Evolutionary conservation across 192 early-diverging fungal species (phyloP).

Genomic region (Anaeromyces robustus): DNA sequence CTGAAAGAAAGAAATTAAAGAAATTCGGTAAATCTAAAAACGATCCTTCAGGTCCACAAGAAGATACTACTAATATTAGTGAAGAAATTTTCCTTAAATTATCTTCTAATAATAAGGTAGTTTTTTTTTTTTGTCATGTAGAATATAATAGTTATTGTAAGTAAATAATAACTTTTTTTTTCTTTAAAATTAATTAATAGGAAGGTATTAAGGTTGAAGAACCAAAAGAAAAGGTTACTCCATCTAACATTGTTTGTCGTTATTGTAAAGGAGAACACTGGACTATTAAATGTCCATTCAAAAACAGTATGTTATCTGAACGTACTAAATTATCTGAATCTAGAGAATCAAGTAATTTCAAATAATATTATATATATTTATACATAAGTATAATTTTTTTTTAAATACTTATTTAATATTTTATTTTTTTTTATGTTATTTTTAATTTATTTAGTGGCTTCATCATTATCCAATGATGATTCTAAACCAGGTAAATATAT

Average conservation of each 20-base stretch:
- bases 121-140: too few relatives aligned
- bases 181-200: slow-evolving; percentile 28
- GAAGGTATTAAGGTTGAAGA: slow-evolving; percentile 36
- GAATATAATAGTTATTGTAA: too few relatives aligned
- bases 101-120: slow-evolving; percentile 45
- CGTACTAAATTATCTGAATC: slow-evolving; percentile 36
- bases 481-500: slow-evolving; percentile 55
- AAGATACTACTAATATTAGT: slow-evolving; percentile 72
- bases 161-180: slow-evolving; percentile 1
- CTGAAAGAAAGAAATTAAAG: slow-evolving; percentile 43
- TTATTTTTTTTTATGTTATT: too few relatives aligned
- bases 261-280: slow-evolving; percentile 94
- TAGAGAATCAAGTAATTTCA: slow-evolving; percentile 43
- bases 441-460: neutral
- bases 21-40: slow-evolving; percentile 85
- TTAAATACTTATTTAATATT: too few relatives aligned
- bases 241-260: slow-evolving; percentile 85
- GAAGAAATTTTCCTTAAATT: slow-evolving; percentile 80
- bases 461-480: slow-evolving; percentile 11
- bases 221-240: slow-evolving; percentile 33
- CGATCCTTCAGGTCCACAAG: slow-evolving; percentile 65
- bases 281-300: slow-evolving; percentile 95
- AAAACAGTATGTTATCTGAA: slow-evolving; percentile 44
- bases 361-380: slow-evolving; percentile 9
- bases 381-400: too few relatives aligned